These are phyloP conservation scores for Candida silvicultrix DNA, from an alignment of 805 yeast genomes.

Conservation along the genomic window DNA sequence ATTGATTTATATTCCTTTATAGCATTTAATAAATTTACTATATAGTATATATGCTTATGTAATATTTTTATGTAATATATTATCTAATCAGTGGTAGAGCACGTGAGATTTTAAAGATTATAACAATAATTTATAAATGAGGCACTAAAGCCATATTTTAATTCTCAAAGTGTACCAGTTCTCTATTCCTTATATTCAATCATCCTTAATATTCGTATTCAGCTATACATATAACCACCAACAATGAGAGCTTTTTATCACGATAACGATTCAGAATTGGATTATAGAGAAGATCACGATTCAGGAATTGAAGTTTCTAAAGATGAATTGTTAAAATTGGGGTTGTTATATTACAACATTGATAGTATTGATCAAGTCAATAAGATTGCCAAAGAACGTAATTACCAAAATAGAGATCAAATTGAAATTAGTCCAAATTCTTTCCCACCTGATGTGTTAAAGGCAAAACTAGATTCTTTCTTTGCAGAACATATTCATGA, in stretches of 20 bases:
- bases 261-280: constrained; percentile 51
- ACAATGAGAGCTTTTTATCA: constrained; percentile 50
- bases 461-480: constrained; percentile 61
- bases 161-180: too few relatives aligned
- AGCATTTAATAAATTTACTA: background rate
- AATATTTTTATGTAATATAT: background rate
- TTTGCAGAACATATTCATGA: constrained; percentile 89
- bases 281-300: constrained; percentile 66
- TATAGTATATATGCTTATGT: too few relatives aligned
- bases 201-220: background rate
- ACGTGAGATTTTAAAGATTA: background rate
- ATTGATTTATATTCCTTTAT: background rate
- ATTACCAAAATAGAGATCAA: constrained; percentile 75
- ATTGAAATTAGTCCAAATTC: constrained; percentile 54
- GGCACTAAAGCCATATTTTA: too few relatives aligned
- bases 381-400: constrained; percentile 57
- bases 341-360: constrained; percentile 59
- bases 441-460: constrained; percentile 59
- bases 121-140: too few relatives aligned
- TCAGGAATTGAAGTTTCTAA: constrained; percentile 53
- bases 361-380: constrained; percentile 50
- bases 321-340: constrained; percentile 48
- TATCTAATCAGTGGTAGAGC: background rate
- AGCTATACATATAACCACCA: too few relatives aligned
- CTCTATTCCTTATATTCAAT: background rate